A percentile compares a stretch with the other conserved stretches of the same genome.
Evolutionary conservation across 2,329 filamentous ascomycete genomes (phyloP).

Genomic region (Exophiala phaeomuriformis): DNA sequence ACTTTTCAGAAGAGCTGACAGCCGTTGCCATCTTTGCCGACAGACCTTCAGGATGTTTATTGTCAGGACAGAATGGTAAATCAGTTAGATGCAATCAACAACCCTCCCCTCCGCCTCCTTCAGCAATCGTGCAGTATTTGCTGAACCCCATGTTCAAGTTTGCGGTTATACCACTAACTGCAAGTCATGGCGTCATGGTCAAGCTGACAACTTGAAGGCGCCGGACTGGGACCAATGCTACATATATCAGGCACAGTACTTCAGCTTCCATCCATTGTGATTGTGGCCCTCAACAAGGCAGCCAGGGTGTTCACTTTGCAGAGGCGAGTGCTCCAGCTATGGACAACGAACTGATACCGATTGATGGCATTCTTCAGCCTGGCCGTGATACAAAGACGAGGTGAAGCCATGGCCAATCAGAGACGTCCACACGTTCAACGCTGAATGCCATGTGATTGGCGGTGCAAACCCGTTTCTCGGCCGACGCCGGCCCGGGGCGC

Average conservation of each 20-base stretch:
- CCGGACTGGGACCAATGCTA: too few species aligned
- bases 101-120: neutral
- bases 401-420: neutral
- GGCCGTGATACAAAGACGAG: neutral
- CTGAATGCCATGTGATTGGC: neutral
- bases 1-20: constrained; percentile 20
- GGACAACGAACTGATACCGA: neutral
- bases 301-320: neutral
- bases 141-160: neutral
- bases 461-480: constrained; percentile 6
- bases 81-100: neutral
- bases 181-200: constrained; percentile 14
- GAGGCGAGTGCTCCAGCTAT: neutral
- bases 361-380: neutral
- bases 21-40: too few species aligned
- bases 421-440: neutral
- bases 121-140: neutral
- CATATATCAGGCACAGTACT: too few species aligned
- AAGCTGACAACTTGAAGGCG: neutral
- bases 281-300: too few species aligned
- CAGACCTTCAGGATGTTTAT: too few species aligned
- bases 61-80: too few species aligned
- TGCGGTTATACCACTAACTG: neutral
- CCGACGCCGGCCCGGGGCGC: constrained; percentile 1
- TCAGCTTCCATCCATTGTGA: too few species aligned